Percentiles rank a stretch among this genome's conserved stretches.
Conservation (phyloP, 2,329 filamentous ascomycete species). For the Emmonsiellopsis sp. region DNA sequence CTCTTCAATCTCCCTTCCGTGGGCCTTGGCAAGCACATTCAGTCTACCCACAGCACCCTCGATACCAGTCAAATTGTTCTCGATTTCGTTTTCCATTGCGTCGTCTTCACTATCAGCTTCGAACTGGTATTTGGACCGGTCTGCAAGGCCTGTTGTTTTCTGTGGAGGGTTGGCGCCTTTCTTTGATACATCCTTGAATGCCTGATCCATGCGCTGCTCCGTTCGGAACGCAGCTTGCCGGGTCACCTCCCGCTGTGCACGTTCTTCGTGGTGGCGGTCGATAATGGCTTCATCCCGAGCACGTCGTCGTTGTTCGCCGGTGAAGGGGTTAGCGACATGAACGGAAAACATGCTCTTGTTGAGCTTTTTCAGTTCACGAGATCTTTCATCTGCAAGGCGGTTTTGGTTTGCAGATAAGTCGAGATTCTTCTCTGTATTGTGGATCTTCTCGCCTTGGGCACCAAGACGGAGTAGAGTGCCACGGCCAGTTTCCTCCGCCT, state of each 20-base stretch:
- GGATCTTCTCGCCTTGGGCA: conserved; percentile 68
- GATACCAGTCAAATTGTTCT: conserved; percentile 54
- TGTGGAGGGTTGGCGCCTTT: conserved; percentile 38
- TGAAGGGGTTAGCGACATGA: conserved; percentile 70
- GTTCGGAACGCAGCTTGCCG: conserved; percentile 44
- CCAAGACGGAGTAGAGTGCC: conserved; percentile 65
- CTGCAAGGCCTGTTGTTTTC: conserved; percentile 45
- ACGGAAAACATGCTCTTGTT: conserved; percentile 89
- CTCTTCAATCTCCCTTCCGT: conserved; percentile 63
- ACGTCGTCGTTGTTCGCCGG: conserved; percentile 54
- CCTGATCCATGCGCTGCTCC: conserved; percentile 54
- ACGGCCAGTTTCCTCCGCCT: conserved; percentile 62
- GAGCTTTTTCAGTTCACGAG: conserved; percentile 71
- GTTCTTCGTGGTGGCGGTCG: conserved; percentile 52
- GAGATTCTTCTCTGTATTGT: conserved; percentile 75
- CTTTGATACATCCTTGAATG: conserved; percentile 56
- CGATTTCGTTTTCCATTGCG: conserved; percentile 63
- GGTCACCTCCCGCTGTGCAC: conserved; percentile 48
- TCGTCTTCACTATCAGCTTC: conserved; percentile 66
- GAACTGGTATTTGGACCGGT: conserved; percentile 66
- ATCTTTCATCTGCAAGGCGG: conserved; percentile 66
- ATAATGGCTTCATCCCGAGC: conserved; percentile 61
- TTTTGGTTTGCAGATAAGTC: conserved; percentile 72
- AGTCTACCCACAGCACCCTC: conserved; percentile 57
- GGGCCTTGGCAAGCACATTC: conserved; percentile 64